Percentiles rank a stretch among this genome's conserved stretches.
Evolutionary conservation across 2,329 filamentous ascomycete genomes (phyloP).

Genomic region (Fusarium fracticaudum): DNA sequence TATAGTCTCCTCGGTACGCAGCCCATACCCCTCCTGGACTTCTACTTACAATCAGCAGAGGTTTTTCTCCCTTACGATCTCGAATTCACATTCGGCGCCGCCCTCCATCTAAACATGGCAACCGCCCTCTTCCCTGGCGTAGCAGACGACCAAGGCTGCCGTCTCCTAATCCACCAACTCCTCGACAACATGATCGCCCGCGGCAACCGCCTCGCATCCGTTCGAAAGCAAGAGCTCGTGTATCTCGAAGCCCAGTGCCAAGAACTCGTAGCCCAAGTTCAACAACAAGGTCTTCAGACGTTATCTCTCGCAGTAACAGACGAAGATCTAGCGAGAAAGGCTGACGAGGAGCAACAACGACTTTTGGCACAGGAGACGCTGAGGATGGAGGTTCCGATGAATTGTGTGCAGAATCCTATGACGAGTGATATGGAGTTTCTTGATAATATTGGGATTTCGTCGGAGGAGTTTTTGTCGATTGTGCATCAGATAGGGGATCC

Average conservation of each 20-base stretch:
- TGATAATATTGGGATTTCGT: slow-evolving; percentile 51
- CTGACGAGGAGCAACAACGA: slow-evolving; percentile 2
- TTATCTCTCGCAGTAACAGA: slow-evolving; percentile 31
- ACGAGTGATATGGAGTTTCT: slow-evolving; percentile 46
- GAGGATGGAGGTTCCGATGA: neutral
- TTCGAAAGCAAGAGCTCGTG: slow-evolving; percentile 47
- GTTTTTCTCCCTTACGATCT: slow-evolving; percentile 51
- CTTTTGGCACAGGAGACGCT: neutral
- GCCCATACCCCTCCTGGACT: fast-evolving
- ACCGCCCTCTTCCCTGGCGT: slow-evolving; percentile 48
- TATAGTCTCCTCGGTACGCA: slow-evolving; percentile 48
- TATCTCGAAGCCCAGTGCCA: slow-evolving; percentile 44
- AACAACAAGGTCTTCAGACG: slow-evolving; percentile 42
- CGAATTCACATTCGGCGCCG: slow-evolving; percentile 50
- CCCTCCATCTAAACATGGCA: slow-evolving; percentile 50
- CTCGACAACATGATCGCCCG: slow-evolving; percentile 48
- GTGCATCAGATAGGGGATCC: slow-evolving; percentile 48
- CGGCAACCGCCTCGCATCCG: slow-evolving; percentile 47
- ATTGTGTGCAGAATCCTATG: slow-evolving; percentile 8
- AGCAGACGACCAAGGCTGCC: slow-evolving; percentile 38
- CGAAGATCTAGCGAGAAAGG: slow-evolving; percentile 2
- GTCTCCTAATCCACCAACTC: slow-evolving; percentile 40
- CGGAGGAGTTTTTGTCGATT: slow-evolving; percentile 50
- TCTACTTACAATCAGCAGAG: slow-evolving; percentile 36
- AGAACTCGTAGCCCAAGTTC: slow-evolving; percentile 39